Evolutionary conservation across 2,329 filamentous ascomycete genomes (phyloP), one percentile per base, ranked within the genome.

Genomic region (Corynespora cassiicola): DNA sequence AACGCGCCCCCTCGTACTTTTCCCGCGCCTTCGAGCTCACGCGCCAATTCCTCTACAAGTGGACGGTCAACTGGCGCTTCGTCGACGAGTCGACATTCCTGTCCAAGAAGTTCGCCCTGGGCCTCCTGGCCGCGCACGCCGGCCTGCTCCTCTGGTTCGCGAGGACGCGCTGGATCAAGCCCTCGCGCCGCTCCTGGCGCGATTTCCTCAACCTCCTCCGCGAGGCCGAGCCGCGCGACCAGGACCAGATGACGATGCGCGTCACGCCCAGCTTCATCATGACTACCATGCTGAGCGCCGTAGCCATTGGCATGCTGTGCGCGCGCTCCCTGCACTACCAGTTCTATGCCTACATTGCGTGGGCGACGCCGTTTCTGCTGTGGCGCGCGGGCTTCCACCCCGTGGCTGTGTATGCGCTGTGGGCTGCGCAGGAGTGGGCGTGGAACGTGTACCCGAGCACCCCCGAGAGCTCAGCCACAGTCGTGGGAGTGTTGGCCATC

Each of bases 11-110:
- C 42, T 88, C 85, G 18, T 99, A 99, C 65, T 63, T 95, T 12
- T 80, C 81, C 30, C 79, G 87, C 48, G 90, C 94, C 0, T 99
- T 99, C 63, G 90, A 99, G 72, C 79, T 99, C 42, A 90, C 88
- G 30, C 80, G 94, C 37, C 84, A 89, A 56, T 99, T 99, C 72
- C 78, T 96, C 57, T 97, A 92, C 76, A 90, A 92, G 71, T 99
- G 94, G 94, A 99, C 94, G 0, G 94, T 99, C 53, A 99, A 99
- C 69, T 99, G 94, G 94, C 84, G 91, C 36, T 97, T 97, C 65
- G 72, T 96, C n/a, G 85, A 87, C 11, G 90, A 96, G 69, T 81
- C 87, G 6, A 69, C 74, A 0, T 99, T 99, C 58, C 78, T 95
- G 30, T 86, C 83, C 52, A 80, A 74, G 43, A 65, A 72, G 2